A percentile compares a stretch with the other conserved stretches of the same genome.
phyloP scores from a whole-genome alignment of 2,329 filamentous ascomycete genomes.

The Colletotrichum sp. region DNA sequence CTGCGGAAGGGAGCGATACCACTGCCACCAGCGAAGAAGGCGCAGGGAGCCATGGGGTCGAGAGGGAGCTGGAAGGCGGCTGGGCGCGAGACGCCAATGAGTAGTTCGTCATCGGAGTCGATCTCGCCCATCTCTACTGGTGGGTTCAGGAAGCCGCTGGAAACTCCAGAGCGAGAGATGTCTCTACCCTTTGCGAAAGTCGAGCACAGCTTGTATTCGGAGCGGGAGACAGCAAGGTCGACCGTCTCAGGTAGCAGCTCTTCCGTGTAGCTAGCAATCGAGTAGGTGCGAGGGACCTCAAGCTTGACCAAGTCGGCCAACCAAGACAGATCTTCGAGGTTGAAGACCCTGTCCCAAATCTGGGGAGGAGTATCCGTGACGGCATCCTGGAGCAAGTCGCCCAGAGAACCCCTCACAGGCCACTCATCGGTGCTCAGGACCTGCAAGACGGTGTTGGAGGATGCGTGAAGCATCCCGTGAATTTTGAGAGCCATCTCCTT shows the following conservation, averaged over 20 bases:
- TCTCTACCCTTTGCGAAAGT: conserved; percentile 40
- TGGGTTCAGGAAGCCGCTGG: conserved; percentile 59
- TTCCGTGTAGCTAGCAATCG: conserved; percentile 54
- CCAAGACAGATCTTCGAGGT: conserved; percentile 49
- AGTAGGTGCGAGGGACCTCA: conserved; percentile 58
- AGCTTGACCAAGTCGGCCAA: conserved; percentile 49
- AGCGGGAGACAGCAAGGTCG: conserved; percentile 56
- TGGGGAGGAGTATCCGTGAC: conserved; percentile 51
- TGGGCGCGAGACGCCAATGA: conserved; percentile 57
- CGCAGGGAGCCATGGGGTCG: conserved; percentile 54
- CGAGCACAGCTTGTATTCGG: conserved; percentile 54
- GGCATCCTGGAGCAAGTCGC: conserved; percentile 54
- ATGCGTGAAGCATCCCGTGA: conserved; percentile 52
- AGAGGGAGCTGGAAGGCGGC: conserved; percentile 57
- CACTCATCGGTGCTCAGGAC: conserved; percentile 55
- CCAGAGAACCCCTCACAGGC: conserved; percentile 55
- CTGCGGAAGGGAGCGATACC: conserved; percentile 59
- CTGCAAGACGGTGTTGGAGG: conserved; percentile 53
- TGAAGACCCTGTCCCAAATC: conserved; percentile 58
- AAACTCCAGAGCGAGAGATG: conserved; percentile 48
- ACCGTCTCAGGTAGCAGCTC: conserved; percentile 56
- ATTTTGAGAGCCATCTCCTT: conserved; percentile 54
- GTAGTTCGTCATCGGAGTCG: conserved; percentile 50
- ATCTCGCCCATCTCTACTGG: conserved; percentile 39
- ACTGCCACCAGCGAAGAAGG: conserved; percentile 58